phyloP scores from a whole-genome alignment of 768 basidiomycete species.

The Dioszegia aurantiaca region DNA sequence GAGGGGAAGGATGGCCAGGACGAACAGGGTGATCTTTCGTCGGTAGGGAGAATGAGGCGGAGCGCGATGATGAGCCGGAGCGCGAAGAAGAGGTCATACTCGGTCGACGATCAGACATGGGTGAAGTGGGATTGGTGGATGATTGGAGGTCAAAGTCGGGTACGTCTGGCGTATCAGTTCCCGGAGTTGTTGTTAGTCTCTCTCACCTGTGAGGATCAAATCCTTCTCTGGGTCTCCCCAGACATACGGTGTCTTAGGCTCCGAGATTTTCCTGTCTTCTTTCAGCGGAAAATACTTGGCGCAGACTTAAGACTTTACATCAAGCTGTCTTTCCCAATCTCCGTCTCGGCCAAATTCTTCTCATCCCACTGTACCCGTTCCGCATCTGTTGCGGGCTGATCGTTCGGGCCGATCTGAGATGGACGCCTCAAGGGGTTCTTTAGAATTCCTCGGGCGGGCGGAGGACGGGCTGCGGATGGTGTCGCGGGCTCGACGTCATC shows the following conservation, averaged over 20 bases:
- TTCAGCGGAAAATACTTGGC: no score
- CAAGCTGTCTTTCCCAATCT: constrained; percentile 88
- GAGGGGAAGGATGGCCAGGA: constrained; percentile 25
- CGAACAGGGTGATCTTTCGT: constrained; percentile 50
- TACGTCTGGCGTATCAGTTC: constrained; percentile 63
- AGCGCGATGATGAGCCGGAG: constrained; percentile 37
- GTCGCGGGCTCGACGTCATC: constrained; percentile 5
- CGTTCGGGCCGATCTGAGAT: constrained; percentile 2
- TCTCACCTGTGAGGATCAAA: constrained; percentile 60
- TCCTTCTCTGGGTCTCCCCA: constrained; percentile 54
- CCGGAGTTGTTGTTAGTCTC: no score
- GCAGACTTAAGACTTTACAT: no score
- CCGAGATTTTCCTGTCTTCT: constrained; percentile 80
- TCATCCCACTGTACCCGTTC: constrained; percentile 71
- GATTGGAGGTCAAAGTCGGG: constrained; percentile 67
- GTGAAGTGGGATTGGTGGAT: constrained; percentile 11
- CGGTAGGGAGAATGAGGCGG: constrained; percentile 46
- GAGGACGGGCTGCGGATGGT: constrained; percentile 24
- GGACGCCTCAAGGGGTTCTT: constrained; percentile 38
- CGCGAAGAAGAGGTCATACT: constrained; percentile 19
- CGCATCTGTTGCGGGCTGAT: constrained; percentile 13
- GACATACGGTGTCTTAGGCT: constrained; percentile 95
- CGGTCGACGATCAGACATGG: constrained; percentile 20
- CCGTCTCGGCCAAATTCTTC: constrained; percentile 84
- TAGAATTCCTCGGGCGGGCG: constrained; percentile 39